Conservation (phyloP, 176 grass and related monocot genomes). For the Phragmites australis region DNA sequence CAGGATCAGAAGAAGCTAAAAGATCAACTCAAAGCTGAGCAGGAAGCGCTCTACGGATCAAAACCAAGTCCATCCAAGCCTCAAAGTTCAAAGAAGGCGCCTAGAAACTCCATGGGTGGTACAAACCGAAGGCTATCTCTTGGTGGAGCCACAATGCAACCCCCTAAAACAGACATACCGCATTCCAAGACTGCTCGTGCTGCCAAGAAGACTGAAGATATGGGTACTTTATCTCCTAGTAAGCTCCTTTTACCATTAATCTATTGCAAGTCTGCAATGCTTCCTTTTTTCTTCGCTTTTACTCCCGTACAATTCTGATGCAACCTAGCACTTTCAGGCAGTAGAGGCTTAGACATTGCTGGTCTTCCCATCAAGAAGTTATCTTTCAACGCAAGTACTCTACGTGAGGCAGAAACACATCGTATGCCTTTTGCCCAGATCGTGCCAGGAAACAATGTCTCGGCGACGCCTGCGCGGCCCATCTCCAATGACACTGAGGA, state of each 20-base stretch:
- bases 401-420: conserved; percentile 52
- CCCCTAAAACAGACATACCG: conserved; percentile 48
- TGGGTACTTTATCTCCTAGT: conserved; percentile 65
- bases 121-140: conserved; percentile 63
- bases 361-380: conserved; percentile 71
- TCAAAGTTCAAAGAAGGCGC: conserved; percentile 63
- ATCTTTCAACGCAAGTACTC: conserved; percentile 51
- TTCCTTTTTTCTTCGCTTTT: not conserved
- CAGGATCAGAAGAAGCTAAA: conserved; percentile 93
- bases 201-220: conserved; percentile 61
- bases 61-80: conserved; percentile 92
- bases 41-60: conserved; percentile 83
- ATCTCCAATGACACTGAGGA: conserved; percentile 25
- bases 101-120: conserved; percentile 52
- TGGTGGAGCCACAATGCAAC: conserved; percentile 64
- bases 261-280: not conserved
- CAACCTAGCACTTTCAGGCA: conserved; percentile 39
- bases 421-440: conserved; percentile 80
- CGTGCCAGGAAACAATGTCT: conserved; percentile 37
- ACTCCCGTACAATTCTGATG: conserved; percentile 15
- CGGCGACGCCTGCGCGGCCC: conserved; percentile 34
- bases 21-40: conserved; percentile 77
- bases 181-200: conserved; percentile 55
- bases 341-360: conserved; percentile 58
- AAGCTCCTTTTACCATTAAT: conserved; percentile 25